Evolutionary conservation across 2,329 filamentous ascomycete species (phyloP).

Genomic region (Talaromyces sp.): DNA sequence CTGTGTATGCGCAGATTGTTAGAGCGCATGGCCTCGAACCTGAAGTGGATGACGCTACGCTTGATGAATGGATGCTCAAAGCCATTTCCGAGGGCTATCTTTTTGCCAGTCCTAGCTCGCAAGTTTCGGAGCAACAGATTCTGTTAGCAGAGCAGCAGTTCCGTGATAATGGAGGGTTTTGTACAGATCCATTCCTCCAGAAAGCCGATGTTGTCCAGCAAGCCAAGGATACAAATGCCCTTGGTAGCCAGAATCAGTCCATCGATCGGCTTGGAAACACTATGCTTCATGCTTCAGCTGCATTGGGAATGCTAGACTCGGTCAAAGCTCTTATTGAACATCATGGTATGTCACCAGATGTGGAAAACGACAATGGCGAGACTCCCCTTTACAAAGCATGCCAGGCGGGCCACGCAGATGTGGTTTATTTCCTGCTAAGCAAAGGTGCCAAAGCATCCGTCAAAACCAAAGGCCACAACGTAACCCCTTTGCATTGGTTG

Average conservation of each 20-base stretch:
- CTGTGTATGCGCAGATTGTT: slow-evolving; percentile 23
- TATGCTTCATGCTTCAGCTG: slow-evolving; percentile 21
- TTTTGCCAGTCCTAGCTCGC: slow-evolving; percentile 12
- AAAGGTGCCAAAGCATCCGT: slow-evolving; percentile 17
- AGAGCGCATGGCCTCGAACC: slow-evolving; percentile 16
- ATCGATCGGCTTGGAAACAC: slow-evolving; percentile 22
- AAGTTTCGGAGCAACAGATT: slow-evolving; percentile 8
- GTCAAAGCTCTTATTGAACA: slow-evolving; percentile 16
- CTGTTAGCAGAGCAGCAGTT: slow-evolving; percentile 17
- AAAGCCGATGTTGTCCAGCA: slow-evolving; percentile 14
- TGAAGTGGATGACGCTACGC: slow-evolving; percentile 14
- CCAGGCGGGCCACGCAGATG: slow-evolving; percentile 21
- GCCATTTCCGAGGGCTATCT: slow-evolving; percentile 21
- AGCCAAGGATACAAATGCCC: neutral
- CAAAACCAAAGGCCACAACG: slow-evolving; percentile 14
- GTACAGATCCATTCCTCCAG: slow-evolving; percentile 18
- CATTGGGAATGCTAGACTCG: slow-evolving; percentile 14
- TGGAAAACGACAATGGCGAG: slow-evolving; percentile 22
- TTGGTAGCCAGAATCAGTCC: slow-evolving; percentile 3
- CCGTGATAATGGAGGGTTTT: slow-evolving; percentile 19
- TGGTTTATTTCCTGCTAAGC: slow-evolving; percentile 21
- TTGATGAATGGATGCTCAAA: slow-evolving; percentile 20
- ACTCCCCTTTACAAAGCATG: slow-evolving; percentile 25
- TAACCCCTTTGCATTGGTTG: slow-evolving; percentile 22
- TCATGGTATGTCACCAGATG: slow-evolving; percentile 13